Percentiles rank a stretch among this genome's conserved stretches.
Evolutionary conservation across 2,329 filamentous ascomycete species (phyloP).

Genomic region (Phaeosphaeria sp.): DNA sequence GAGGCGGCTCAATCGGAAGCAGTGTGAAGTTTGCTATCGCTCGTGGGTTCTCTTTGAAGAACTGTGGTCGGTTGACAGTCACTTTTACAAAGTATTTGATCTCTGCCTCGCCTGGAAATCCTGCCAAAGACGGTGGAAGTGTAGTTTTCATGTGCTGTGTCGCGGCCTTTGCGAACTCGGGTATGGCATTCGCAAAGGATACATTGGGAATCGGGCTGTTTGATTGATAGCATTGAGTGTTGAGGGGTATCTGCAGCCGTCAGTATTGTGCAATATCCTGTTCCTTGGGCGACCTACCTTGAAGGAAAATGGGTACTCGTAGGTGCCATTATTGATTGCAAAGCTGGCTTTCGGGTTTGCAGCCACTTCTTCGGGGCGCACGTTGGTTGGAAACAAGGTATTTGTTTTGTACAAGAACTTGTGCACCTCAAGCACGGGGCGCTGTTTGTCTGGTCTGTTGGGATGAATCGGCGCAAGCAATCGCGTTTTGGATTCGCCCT

Average conservation of each 20-base stretch:
- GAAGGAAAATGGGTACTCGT: slow-evolving; percentile 80
- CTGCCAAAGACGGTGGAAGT: slow-evolving; percentile 86
- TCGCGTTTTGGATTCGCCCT: slow-evolving; percentile 77
- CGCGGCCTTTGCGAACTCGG: slow-evolving; percentile 55
- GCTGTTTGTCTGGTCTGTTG: slow-evolving; percentile 50
- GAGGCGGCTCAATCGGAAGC: slow-evolving; percentile 88
- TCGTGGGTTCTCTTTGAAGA: slow-evolving; percentile 90
- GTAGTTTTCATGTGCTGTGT: slow-evolving; percentile 79
- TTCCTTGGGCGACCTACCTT: slow-evolving; percentile 62
- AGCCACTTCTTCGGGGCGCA: slow-evolving; percentile 46
- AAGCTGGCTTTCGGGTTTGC: slow-evolving; percentile 55
- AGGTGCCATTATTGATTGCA: slow-evolving; percentile 71
- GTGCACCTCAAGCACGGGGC: slow-evolving; percentile 58
- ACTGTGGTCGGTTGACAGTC: slow-evolving; percentile 85
- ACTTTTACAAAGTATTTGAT: slow-evolving; percentile 95
- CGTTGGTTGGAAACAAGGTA: slow-evolving; percentile 72
- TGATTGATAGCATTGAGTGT: slow-evolving; percentile 67
- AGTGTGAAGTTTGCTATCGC: slow-evolving; percentile 71
- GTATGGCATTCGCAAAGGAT: slow-evolving; percentile 50
- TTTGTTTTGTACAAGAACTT: slow-evolving; percentile 76
- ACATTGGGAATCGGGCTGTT: slow-evolving; percentile 51
- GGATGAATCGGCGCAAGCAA: slow-evolving; percentile 60
- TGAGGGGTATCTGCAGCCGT: slow-evolving; percentile 61
- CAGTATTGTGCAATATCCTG: background rate
- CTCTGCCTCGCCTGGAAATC: slow-evolving; percentile 85